Percentiles rank a stretch among this genome's conserved stretches.
phyloP scores from a whole-genome alignment of 2,329 filamentous ascomycete genomes.

The Pezicula neosporulosa region DNA sequence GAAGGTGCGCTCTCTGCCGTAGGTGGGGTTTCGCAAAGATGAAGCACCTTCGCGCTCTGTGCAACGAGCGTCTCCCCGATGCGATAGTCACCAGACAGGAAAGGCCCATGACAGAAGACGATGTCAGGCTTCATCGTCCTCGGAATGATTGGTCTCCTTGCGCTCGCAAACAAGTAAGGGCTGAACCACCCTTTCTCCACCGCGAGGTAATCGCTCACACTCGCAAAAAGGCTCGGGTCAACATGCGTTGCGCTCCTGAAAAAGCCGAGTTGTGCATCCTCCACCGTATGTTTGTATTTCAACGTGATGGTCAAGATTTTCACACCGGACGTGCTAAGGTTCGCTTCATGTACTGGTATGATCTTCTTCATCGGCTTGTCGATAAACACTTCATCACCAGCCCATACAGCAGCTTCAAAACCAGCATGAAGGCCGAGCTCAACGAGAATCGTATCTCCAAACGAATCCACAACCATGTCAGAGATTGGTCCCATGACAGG shows the following conservation, averaged over 20 bases:
- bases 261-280: constrained; percentile 10
- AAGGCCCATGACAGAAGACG: constrained; percentile 11
- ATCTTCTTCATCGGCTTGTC: constrained; percentile 11
- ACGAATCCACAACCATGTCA: constrained; percentile 7
- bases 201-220: constrained; percentile 8
- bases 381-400: constrained; percentile 7
- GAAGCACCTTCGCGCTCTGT: constrained; percentile 10
- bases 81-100: constrained; percentile 9
- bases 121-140: constrained; percentile 11
- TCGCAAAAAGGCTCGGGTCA: constrained; percentile 10
- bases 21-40: constrained; percentile 7
- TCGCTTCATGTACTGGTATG: constrained; percentile 9
- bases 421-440: constrained; percentile 9
- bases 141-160: constrained; percentile 10
- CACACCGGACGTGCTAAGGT: constrained; percentile 7
- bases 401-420: constrained; percentile 8
- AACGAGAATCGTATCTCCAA: constrained; percentile 9
- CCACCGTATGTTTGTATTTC: constrained; percentile 10
- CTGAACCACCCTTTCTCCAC: constrained; percentile 12
- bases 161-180: constrained; percentile 12
- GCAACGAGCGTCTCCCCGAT: constrained; percentile 10
- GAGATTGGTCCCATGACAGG: constrained; percentile 10
- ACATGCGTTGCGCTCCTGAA: constrained; percentile 10
- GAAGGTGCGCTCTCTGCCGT: not conserved
- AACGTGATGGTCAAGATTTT: constrained; percentile 11